Evolutionary conservation across 441 rosid species (phyloP), one percentile per base, ranked within the genome.

Genomic region (Euphorbia celastroides): DNA sequence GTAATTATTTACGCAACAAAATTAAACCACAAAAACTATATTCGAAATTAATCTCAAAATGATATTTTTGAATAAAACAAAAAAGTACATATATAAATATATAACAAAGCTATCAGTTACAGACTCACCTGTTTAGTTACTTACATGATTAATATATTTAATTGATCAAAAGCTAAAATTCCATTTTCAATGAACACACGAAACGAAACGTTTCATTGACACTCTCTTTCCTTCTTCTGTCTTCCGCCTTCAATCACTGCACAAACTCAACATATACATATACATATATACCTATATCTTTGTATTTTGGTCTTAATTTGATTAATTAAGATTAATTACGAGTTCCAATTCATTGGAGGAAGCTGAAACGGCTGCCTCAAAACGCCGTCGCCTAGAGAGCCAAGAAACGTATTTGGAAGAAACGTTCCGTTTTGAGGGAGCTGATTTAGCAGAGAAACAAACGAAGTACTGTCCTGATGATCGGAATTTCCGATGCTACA

Each of bases 371-470:
- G 82, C 69, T 78, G 89, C 48, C 88, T 74, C 67, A 85, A 78
- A 66, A 75, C 86, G 3, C 82, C 85, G 58, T 88, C 89, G 11
- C 88, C 78, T 5, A 79, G 75, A 6, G 81, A 65, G 0, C 82
- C 86, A 31, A 79, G 79, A 42, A 87, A 69, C 8, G 79, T 42
- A 52, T 77, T 80, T 6, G 86, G 79, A 51, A 80, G 81, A 65
- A 81, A 81, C 48, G 77, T 74, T 6, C 82, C 52, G 38, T 57
- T 72, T 69, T 81, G 88, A 22, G 96, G 96, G 58, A 85, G 70
- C 72, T 82, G 92, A 62, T 80, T 82, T 30, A 90, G 85, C 79
- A 90, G 72, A 25, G 96, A 82, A 67, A 86, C 88, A 63, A 90
- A 88, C 41, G 96, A 87, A 65, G 66, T 82, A 55, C 69, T 80